Evolutionary conservation across 371 early-diverging fungal genomes (phyloP).

Genomic region (Dichotomocladium elegans): DNA sequence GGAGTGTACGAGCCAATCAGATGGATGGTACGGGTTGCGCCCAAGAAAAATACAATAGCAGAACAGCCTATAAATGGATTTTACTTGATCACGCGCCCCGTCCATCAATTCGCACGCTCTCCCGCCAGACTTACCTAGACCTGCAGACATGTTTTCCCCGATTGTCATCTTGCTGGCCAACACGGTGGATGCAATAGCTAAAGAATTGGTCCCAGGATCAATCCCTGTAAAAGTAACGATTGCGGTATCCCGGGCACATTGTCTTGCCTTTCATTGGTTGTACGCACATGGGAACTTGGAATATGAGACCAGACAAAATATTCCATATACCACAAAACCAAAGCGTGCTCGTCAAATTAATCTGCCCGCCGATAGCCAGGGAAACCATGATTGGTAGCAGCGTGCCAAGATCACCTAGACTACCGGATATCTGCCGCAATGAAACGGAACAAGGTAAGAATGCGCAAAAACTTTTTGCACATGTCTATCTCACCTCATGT

Average conservation of each 20-base stretch:
- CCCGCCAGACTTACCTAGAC: conserved; percentile 30
- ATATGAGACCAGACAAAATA: conserved; percentile 72
- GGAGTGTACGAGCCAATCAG: conserved; percentile 74
- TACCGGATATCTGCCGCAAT: conserved; percentile 58
- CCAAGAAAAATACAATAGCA: conserved; percentile 63
- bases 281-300: conserved; percentile 83
- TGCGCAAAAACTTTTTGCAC: neutral
- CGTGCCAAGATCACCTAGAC: conserved; percentile 84
- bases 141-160: conserved; percentile 76
- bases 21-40: conserved; percentile 68
- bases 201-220: neutral
- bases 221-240: neutral
- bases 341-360: conserved; percentile 76
- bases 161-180: conserved; percentile 64
- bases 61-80: conserved; percentile 51
- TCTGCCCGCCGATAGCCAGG: conserved; percentile 68
- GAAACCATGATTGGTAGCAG: conserved; percentile 87
- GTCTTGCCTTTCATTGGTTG: conserved; percentile 78
- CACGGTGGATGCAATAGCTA: conserved; percentile 83
- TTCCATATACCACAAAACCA: conserved; percentile 90
- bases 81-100: too few relatives aligned
- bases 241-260: neutral
- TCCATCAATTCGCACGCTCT: too few relatives aligned
- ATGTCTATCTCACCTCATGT: conserved; percentile 24
- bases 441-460: neutral